These are phyloP conservation scores for Pyrus bretschneideri DNA, from an alignment of 306 rosid species.

Conservation along the genomic window DNA sequence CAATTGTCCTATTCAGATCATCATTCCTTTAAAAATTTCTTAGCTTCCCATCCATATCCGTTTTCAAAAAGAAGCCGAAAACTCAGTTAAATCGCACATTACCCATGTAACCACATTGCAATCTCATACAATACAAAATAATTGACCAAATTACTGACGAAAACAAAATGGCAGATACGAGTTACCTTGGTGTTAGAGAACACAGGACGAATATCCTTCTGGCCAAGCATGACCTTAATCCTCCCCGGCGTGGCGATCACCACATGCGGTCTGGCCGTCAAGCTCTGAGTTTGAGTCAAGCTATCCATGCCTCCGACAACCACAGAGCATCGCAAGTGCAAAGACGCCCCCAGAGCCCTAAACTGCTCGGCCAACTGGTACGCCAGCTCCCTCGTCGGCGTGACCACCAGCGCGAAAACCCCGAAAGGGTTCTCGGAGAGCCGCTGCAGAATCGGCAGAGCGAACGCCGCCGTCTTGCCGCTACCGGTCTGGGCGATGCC, in stretches of 20 bases:
- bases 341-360: constrained; percentile 59
- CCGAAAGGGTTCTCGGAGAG: constrained; percentile 61
- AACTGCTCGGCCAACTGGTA: constrained; percentile 80
- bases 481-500: constrained; percentile 84
- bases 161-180: background rate
- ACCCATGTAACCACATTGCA: background rate
- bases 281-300: constrained; percentile 50
- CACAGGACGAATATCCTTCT: constrained; percentile 47
- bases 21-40: background rate
- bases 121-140: background rate
- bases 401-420: constrained; percentile 65
- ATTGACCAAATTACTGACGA: background rate
- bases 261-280: constrained; percentile 63
- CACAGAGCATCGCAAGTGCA: constrained; percentile 54
- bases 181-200: constrained; percentile 70
- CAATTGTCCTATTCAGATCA: background rate
- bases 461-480: constrained; percentile 94
- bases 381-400: constrained; percentile 85
- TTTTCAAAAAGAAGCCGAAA: background rate
- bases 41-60: background rate
- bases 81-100: background rate
- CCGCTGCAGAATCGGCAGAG: constrained; percentile 77
- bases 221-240: constrained; percentile 57
- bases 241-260: constrained; percentile 90
- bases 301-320: constrained; percentile 84